phyloP scores from a whole-genome alignment of 2,329 filamentous ascomycete genomes.

The Calonectria fujianensis region DNA sequence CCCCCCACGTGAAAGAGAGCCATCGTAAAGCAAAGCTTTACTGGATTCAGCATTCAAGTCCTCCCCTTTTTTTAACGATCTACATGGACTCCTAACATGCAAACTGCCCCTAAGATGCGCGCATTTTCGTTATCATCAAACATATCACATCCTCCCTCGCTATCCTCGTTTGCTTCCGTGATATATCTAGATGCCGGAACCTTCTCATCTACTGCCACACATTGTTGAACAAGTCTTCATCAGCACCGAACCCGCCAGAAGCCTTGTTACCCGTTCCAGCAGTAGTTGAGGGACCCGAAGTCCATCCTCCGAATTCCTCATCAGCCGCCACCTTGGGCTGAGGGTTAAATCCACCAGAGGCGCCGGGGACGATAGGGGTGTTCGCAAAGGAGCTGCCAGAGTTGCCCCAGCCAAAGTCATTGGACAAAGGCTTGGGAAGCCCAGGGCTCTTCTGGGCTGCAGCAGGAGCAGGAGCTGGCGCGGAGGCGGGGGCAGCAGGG shows the following conservation, averaged over 20 bases:
- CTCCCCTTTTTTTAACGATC: conserved; percentile 52
- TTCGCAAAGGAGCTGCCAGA: conserved; percentile 69
- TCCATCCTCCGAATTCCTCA: conserved; percentile 97
- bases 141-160: conserved; percentile 15
- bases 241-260: conserved; percentile 76
- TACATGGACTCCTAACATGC: conserved; percentile 60
- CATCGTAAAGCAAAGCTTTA: not conserved
- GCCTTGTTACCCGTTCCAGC: conserved; percentile 70
- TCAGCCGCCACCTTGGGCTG: conserved; percentile 86
- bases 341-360: conserved; percentile 78
- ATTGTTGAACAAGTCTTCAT: conserved; percentile 95
- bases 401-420: conserved; percentile 78
- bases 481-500: conserved; percentile 67
- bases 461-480: conserved; percentile 62
- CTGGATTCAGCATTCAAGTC: conserved; percentile 42
- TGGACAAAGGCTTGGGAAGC: conserved; percentile 65
- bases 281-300: conserved; percentile 68
- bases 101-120: conserved; percentile 59
- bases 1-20: conserved; percentile 6
- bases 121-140: conserved; percentile 53
- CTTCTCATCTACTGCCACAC: conserved; percentile 83
- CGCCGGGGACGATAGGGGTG: conserved; percentile 77
- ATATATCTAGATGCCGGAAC: conserved; percentile 43
- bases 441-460: conserved; percentile 78
- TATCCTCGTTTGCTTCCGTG: conserved; percentile 6